Conservation (phyloP, 208 protist genomes). For the Wallacemonas collosoma region DNA sequence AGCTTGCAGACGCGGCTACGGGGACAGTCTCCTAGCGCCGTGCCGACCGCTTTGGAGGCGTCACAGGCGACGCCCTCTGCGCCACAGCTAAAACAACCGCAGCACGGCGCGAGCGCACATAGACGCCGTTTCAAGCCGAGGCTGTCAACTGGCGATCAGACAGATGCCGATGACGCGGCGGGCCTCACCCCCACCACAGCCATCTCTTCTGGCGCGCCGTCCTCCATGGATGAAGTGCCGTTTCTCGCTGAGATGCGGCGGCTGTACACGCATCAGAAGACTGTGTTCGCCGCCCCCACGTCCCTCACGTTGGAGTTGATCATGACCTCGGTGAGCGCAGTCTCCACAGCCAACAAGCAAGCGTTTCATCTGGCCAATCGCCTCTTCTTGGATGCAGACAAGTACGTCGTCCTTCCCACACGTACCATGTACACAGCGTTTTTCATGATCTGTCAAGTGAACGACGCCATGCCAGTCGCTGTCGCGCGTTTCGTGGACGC, state of each 20-base stretch:
- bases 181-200: too few relatives aligned
- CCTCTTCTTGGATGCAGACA: slow-evolving; percentile 77
- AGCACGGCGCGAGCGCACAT: too few relatives aligned
- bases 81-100: background rate
- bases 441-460: slow-evolving; percentile 70
- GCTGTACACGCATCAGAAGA: slow-evolving; percentile 74
- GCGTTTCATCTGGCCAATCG: slow-evolving; percentile 73
- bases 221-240: slow-evolving; percentile 41
- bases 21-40: slow-evolving; percentile 15
- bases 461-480: slow-evolving; percentile 80
- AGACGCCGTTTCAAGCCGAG: too few relatives aligned
- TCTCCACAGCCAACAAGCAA: slow-evolving; percentile 29
- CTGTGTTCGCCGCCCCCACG: slow-evolving; percentile 66
- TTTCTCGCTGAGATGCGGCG: slow-evolving; percentile 67
- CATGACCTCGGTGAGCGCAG: slow-evolving; percentile 65
- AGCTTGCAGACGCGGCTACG: slow-evolving; percentile 54
- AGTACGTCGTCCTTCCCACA: slow-evolving; percentile 78
- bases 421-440: slow-evolving; percentile 84
- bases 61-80: background rate
- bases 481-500: slow-evolving; percentile 71
- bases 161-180: too few relatives aligned
- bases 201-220: background rate
- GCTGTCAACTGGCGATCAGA: too few relatives aligned
- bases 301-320: slow-evolving; percentile 70
- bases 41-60: background rate